A percentile compares a stretch with the other conserved stretches of the same genome.
Evolutionary conservation across 257 asterid species (phyloP).

Genomic region (Rhazya stricta): DNA sequence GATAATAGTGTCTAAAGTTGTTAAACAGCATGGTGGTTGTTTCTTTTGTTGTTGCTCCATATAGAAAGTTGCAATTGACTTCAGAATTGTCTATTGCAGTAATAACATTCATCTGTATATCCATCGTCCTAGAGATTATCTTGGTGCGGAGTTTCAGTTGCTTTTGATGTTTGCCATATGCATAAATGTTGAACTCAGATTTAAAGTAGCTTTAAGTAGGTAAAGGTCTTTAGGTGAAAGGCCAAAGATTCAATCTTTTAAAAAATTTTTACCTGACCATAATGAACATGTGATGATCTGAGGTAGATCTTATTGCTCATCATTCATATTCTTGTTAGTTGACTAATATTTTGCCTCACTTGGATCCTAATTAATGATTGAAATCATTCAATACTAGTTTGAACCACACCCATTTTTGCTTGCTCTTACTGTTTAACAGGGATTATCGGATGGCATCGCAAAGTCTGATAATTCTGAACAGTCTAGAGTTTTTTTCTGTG

Average conservation of each 20-base stretch:
- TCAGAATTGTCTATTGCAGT: not conserved
- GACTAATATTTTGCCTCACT: not conserved
- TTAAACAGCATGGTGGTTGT: not conserved
- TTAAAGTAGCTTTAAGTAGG: not conserved
- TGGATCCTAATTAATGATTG: too few relatives aligned
- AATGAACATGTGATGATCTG: not conserved
- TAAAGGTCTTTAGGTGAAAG: not conserved
- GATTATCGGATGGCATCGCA: too few relatives aligned
- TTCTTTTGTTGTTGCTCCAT: not conserved
- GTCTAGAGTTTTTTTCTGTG: too few relatives aligned
- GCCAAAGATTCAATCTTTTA: not conserved
- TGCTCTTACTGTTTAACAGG: too few relatives aligned
- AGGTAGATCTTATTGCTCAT: not conserved
- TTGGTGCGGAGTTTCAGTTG: not conserved
- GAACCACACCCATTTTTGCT: too few relatives aligned
- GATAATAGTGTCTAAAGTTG: not conserved
- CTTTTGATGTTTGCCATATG: not conserved
- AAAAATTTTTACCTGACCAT: not conserved
- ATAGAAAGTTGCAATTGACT: not conserved
- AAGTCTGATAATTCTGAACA: too few relatives aligned
- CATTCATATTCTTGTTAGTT: not conserved
- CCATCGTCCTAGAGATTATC: not conserved
- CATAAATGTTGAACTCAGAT: not conserved
- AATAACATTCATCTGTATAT: not conserved
- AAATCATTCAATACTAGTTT: too few relatives aligned